Evolutionary conservation across 768 basidiomycete species (phyloP), one percentile per base, ranked within the genome.

Genomic region (Lyophyllum shimeji): DNA sequence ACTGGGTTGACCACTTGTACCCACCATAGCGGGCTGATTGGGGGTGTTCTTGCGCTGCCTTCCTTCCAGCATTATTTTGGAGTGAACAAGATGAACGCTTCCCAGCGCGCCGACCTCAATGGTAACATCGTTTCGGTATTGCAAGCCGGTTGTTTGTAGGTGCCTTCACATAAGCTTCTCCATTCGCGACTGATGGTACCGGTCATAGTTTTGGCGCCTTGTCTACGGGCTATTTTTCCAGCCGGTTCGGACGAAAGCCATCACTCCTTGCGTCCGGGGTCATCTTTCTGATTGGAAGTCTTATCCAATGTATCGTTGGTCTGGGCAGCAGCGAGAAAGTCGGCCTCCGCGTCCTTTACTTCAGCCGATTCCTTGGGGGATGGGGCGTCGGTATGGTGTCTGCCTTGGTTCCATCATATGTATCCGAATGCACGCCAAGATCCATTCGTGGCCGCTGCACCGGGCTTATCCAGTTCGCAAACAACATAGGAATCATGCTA

Each of bases 321-420:
- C 56, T 81, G 1, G 76, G 78, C 17, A 74, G 67, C 57, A 71
- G 63, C 42, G 67, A 61, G 52, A 49, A 25, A 5, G 70, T 74
- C 2, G 76, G 66, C 12, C 63, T 78, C 9, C 63, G 63, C 8
- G 71, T 78, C 7, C 69, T 80, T 34, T 80, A 76, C 58, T 77
- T 77, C 60, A 71, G 78, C 50, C 75, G 83, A 3, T 87, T 86
- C 67, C 53, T 88, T 0, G 76, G 80, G 6, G 86, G 87, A 18
- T 71, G 86, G 49, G 85, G 86, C 7, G 76, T 86, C 25, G 83
- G 84, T 13, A 78, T 80, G 74, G 72, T 77, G 7, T 74, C 76
- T 1, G 78, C 80, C 3, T 65, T 82, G 1, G 74, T 80, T 5
- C 81, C 82, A 12, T 71, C 78, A 0, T 83, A 82, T 46, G 72